phyloP scores from a whole-genome alignment of 2,329 filamentous ascomycete species.

The Didymella lethalis region DNA sequence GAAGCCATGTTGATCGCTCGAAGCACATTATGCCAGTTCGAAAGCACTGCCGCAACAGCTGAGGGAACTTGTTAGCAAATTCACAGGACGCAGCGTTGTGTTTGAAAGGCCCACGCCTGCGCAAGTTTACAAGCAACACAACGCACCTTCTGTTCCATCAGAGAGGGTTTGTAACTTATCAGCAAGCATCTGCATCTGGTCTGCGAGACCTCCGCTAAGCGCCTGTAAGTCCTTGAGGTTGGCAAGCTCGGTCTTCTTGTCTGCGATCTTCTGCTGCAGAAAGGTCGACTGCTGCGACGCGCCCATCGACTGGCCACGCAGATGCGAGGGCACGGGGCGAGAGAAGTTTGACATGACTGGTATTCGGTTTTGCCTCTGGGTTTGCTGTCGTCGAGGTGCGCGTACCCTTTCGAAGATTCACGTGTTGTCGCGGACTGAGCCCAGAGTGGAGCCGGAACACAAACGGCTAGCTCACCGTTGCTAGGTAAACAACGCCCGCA shows the following conservation, averaged over 20 bases:
- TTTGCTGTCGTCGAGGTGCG: conserved; percentile 15
- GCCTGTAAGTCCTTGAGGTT: conserved; percentile 79
- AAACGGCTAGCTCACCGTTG: conserved; percentile 35
- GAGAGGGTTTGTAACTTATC: conserved; percentile 79
- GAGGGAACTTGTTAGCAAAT: conserved; percentile 6
- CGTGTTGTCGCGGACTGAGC: conserved; percentile 27
- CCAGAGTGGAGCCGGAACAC: conserved; percentile 14
- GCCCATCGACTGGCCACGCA: conserved; percentile 60
- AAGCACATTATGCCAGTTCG: conserved; percentile 88
- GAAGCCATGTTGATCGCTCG: conserved; percentile 87
- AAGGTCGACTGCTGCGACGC: conserved; percentile 69
- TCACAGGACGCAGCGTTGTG: neutral
- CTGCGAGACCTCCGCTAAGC: conserved; percentile 77
- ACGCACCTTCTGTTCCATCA: conserved; percentile 78
- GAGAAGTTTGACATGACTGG: conserved; percentile 51
- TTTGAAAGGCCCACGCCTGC: conserved; percentile 5
- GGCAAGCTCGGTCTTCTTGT: conserved; percentile 85
- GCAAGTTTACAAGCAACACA: neutral
- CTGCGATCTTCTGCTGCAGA: conserved; percentile 77
- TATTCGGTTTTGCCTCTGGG: neutral
- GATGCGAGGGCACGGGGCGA: conserved; percentile 66
- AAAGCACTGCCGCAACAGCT: conserved; percentile 84
- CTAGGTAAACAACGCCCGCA: conserved; percentile 45
- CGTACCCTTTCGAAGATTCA: conserved; percentile 30
- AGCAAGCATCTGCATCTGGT: conserved; percentile 83